phyloP scores from a whole-genome alignment of 345 rosid species.

The Pugionium dolabratum region DNA sequence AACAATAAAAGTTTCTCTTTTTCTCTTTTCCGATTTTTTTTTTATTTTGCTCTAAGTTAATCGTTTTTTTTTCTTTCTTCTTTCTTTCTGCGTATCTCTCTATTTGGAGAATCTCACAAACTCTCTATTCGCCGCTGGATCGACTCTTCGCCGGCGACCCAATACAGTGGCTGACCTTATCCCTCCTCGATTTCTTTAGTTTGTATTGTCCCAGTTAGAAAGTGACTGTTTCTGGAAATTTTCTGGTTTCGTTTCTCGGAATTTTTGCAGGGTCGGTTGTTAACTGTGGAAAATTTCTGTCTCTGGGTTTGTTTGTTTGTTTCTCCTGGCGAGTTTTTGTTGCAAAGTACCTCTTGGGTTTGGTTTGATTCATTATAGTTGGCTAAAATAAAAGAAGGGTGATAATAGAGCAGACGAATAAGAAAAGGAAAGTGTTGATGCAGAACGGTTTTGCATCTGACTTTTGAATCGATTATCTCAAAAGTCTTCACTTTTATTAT shows the following conservation, averaged over 20 bases:
- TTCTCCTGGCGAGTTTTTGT: constrained; percentile 19
- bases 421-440: too few species aligned
- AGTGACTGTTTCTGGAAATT: too few species aligned
- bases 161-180: not conserved
- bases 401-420: too few species aligned
- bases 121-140: constrained; percentile 27
- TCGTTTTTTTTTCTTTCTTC: too few species aligned
- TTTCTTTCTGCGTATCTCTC: constrained; percentile 31
- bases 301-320: constrained; percentile 27
- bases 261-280: too few species aligned
- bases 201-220: constrained; percentile 20
- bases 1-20: constrained; percentile 20
- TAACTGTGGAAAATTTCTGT: constrained; percentile 29
- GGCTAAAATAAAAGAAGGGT: too few species aligned
- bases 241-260: too few species aligned
- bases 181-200: not conserved
- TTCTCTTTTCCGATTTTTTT: too few species aligned
- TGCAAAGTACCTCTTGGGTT: too few species aligned
- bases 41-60: too few species aligned
- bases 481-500: constrained; percentile 24
- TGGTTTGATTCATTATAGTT: too few species aligned
- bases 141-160: constrained; percentile 10
- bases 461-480: constrained; percentile 13
- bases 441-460: constrained; percentile 30
- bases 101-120: constrained; percentile 24